Evolutionary conservation across 441 rosid genomes (phyloP).

Genomic region (Adansonia rubrostipa): DNA sequence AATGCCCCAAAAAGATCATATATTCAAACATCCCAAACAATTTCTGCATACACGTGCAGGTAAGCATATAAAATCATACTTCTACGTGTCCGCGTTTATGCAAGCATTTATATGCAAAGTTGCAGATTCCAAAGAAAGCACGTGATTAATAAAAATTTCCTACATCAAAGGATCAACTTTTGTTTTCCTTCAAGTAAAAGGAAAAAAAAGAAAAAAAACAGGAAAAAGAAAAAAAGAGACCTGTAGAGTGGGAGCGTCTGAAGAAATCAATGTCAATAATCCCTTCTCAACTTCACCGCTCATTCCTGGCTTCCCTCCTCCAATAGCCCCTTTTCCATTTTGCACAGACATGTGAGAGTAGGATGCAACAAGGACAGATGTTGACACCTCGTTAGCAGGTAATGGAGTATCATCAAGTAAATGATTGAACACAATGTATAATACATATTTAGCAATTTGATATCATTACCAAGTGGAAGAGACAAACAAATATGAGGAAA

Average conservation of each 20-base stretch:
- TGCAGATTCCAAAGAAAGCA: background rate
- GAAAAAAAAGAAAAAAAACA: slow-evolving; percentile 5
- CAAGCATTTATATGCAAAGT: background rate
- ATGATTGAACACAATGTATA: slow-evolving; percentile 82
- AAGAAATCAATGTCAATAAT: slow-evolving; percentile 76
- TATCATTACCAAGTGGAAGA: slow-evolving; percentile 21
- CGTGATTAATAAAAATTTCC: background rate
- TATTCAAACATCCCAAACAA: slow-evolving; percentile 21
- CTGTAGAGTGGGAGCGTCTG: slow-evolving; percentile 81
- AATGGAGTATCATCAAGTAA: slow-evolving; percentile 90
- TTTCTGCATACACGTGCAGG: background rate
- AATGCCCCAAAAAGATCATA: slow-evolving; percentile 7
- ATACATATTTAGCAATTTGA: slow-evolving; percentile 29
- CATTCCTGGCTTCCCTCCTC: slow-evolving; percentile 63
- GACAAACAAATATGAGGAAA: slow-evolving; percentile 5
- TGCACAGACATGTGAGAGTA: slow-evolving; percentile 63
- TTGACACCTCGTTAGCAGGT: slow-evolving; percentile 85
- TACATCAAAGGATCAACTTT: background rate
- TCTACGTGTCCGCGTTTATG: background rate
- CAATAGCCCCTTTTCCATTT: slow-evolving; percentile 73
- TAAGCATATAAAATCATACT: background rate
- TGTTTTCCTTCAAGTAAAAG: background rate
- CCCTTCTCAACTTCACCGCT: slow-evolving; percentile 91
- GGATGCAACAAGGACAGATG: slow-evolving; percentile 80
- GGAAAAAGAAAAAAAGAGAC: slow-evolving; percentile 38